Conservation (phyloP, 208 protist species). For the Herpetomonas tarakana region DNA sequence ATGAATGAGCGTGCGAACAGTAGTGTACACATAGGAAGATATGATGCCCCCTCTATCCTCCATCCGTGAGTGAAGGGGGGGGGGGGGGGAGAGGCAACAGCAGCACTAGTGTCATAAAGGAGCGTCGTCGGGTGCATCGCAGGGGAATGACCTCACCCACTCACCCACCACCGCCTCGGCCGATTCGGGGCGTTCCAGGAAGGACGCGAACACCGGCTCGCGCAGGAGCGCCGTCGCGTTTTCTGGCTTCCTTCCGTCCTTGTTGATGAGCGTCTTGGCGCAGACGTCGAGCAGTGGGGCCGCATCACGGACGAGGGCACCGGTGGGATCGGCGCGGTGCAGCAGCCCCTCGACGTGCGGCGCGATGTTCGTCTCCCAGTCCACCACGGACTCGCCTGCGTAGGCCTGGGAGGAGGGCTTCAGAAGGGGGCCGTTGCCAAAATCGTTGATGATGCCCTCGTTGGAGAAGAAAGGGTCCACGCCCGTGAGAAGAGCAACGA, state of each 20-base stretch:
- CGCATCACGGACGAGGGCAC: slow-evolving; percentile 15
- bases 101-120: no score
- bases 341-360: slow-evolving; percentile 47
- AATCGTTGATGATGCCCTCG: slow-evolving; percentile 62
- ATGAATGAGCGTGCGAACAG: no score
- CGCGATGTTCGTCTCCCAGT: slow-evolving; percentile 77
- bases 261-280: slow-evolving; percentile 60
- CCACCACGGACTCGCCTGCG: slow-evolving; percentile 29
- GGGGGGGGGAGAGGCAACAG: no score
- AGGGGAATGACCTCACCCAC: no score
- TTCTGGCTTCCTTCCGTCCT: slow-evolving; percentile 18
- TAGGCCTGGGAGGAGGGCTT: slow-evolving; percentile 13
- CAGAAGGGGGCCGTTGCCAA: slow-evolving; percentile 67
- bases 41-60: no score
- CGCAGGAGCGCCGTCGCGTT: slow-evolving; percentile 35
- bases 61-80: no score
- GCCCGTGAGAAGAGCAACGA: slow-evolving; percentile 68
- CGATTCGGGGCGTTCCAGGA: slow-evolving; percentile 14
- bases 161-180: slow-evolving; percentile 24
- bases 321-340: slow-evolving; percentile 19
- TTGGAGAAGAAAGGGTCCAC: slow-evolving; percentile 73
- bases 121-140: no score
- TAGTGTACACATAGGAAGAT: no score
- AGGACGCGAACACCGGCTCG: slow-evolving; percentile 41
- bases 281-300: slow-evolving; percentile 47